These are phyloP conservation scores for Cadophora sp. DNA, from an alignment of 2,329 filamentous ascomycete species.

Conservation along the genomic window DNA sequence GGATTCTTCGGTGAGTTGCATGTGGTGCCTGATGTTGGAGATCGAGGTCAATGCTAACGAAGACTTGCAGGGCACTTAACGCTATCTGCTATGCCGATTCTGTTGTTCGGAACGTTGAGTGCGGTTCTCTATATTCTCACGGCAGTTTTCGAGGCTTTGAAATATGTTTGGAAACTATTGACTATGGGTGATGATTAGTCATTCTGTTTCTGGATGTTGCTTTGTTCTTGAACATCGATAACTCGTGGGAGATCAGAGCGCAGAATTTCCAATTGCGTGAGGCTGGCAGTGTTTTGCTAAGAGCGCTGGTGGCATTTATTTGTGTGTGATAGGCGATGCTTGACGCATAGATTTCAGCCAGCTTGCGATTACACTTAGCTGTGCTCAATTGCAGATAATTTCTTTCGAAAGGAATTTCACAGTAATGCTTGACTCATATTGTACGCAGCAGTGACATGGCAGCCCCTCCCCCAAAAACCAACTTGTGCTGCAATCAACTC, in stretches of 20 bases:
- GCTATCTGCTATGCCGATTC: conserved; percentile 20
- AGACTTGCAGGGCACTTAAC: conserved; percentile 20
- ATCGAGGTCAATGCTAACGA: background rate
- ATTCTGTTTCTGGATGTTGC: background rate
- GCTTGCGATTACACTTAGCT: background rate
- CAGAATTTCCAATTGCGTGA: no score
- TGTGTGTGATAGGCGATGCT: background rate
- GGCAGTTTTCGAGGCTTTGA: background rate
- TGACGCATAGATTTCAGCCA: background rate
- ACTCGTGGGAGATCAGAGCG: no score
- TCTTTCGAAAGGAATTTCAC: no score
- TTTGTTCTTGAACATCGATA: no score
- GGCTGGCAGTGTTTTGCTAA: background rate
- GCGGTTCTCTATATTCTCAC: conserved; percentile 19
- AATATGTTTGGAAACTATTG: conserved; percentile 20
- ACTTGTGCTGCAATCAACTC: no score
- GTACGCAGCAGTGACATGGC: no score
- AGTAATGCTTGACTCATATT: no score
- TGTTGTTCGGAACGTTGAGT: conserved; percentile 28
- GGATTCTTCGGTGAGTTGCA: conserved; percentile 30
- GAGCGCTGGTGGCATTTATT: background rate
- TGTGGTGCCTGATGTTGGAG: background rate
- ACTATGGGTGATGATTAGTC: background rate
- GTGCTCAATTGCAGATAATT: background rate
- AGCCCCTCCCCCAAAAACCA: no score